These are phyloP conservation scores for Starmerella vitae DNA, from an alignment of 805 yeast species.

Conservation along the genomic window DNA sequence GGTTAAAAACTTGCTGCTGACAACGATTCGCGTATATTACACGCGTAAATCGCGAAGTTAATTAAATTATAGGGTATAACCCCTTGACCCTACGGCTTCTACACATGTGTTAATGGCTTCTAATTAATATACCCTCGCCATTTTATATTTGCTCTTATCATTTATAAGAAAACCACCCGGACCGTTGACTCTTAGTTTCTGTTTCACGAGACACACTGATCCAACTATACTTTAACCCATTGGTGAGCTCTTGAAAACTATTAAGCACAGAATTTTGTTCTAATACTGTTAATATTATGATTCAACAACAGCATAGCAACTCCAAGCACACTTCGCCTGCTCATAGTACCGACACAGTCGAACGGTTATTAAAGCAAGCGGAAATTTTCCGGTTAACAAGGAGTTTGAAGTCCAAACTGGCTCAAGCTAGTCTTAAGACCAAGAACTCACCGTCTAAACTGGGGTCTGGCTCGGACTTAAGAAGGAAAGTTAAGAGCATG, in stretches of 20 bases:
- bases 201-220: too few species aligned
- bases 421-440: slow-evolving; percentile 32
- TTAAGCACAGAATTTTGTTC: not conserved
- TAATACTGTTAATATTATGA: too few species aligned
- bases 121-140: not conserved
- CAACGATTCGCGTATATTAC: not conserved
- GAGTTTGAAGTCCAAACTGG: slow-evolving; percentile 31
- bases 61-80: not conserved
- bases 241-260: not conserved
- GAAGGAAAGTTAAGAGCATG: slow-evolving; percentile 20
- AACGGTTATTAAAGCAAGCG: slow-evolving; percentile 32
- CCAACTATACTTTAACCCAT: too few species aligned
- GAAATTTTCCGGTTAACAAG: slow-evolving; percentile 32
- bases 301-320: not conserved
- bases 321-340: not conserved
- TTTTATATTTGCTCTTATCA: too few species aligned
- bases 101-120: not conserved
- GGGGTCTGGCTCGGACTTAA: not conserved
- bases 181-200: too few species aligned
- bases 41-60: slow-evolving; percentile 4
- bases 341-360: slow-evolving; percentile 21
- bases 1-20: not conserved
- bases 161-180: too few species aligned
- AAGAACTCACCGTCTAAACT: slow-evolving; percentile 16
- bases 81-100: not conserved